Evolutionary conservation across 306 rosid species (phyloP), one percentile per base, ranked within the genome.

Genomic region (Lathyrus sativus): DNA sequence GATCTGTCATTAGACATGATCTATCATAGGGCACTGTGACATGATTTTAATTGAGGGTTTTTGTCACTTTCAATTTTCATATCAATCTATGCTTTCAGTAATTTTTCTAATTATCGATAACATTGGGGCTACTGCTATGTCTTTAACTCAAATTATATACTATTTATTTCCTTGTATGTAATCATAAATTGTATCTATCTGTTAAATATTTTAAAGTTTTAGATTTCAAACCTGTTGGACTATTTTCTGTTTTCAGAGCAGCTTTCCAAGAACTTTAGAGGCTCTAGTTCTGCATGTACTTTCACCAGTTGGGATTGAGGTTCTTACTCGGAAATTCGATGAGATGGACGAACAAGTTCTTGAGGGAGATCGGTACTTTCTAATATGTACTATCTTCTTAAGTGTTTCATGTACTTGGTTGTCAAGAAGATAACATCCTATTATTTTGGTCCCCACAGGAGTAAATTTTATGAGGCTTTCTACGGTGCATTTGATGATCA

Each of bases 181-280:
- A 65, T 59, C 22, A 26, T 77, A 44, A 62, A 8, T 42, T 55
- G 26, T 75, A 37, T 5, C 56, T 67, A 22, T 35, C 67, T 65
- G 26, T 74, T 62, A 59, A 46, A 75, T 68, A 39, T 61, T 49
- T 57, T 31, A 8, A 31, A 33, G 60, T 48, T 73, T 43, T 53
- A 46, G 24, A 45, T 58, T 74, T 83, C 42, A 60, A 65, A 59
- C 46, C 31, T 74, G 62, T 65, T 51, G 76, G 43, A 64, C 45
- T 62, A 46, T 61, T 69, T 76, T 18, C 69, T 48, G 62, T 76
- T 79, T 76, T 54, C 90, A 90, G 96, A 73, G 77, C 60, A 84
- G 71, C 83, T 87, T 95, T 78, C 96, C 95, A 48, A 90, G 95
- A 85, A 95, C 95, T 50, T 82, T 91, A 72, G 99, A 95, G 89